Evolutionary conservation across 495 filamentous ascomycete genomes (phyloP).

Genomic region (Aspergillus sclerotiicarbonarius): DNA sequence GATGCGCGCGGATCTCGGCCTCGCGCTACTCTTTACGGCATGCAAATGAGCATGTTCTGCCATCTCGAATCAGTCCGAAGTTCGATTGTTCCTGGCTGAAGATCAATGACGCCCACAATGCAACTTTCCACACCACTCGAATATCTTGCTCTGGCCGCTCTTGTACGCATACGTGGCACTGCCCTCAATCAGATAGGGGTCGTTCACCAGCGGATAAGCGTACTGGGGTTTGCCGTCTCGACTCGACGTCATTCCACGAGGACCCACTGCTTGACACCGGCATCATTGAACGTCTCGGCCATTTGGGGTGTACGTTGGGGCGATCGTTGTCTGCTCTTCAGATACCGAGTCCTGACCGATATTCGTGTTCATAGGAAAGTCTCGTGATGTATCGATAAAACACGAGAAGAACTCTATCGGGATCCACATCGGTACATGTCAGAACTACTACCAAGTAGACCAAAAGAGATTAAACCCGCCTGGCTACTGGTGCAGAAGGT

Average conservation of each 20-base stretch:
- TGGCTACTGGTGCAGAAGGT: no score
- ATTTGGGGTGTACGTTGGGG: not conserved
- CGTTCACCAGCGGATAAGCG: not conserved
- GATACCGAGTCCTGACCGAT: not conserved
- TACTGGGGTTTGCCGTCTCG: not conserved
- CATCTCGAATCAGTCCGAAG: no score
- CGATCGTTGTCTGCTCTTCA: not conserved
- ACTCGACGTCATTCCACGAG: not conserved
- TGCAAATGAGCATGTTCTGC: no score
- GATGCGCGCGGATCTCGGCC: no score
- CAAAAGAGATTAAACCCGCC: no score
- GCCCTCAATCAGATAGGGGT: not conserved
- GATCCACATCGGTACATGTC: no score
- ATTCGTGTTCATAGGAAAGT: not conserved
- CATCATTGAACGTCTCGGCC: not conserved
- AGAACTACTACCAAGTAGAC: no score
- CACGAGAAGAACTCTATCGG: no score
- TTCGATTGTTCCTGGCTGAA: not conserved
- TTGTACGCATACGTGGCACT: not conserved
- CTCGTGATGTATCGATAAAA: not conserved
- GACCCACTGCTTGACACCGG: constrained; percentile 1
- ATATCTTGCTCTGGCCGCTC: not conserved
- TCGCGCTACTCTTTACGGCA: no score
- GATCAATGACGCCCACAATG: not conserved
- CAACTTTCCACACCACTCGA: constrained; percentile 3